Percentiles rank a stretch among this genome's conserved stretches.
phyloP scores from a whole-genome alignment of 2,329 filamentous ascomycete species.

The Cordyceps sp. region DNA sequence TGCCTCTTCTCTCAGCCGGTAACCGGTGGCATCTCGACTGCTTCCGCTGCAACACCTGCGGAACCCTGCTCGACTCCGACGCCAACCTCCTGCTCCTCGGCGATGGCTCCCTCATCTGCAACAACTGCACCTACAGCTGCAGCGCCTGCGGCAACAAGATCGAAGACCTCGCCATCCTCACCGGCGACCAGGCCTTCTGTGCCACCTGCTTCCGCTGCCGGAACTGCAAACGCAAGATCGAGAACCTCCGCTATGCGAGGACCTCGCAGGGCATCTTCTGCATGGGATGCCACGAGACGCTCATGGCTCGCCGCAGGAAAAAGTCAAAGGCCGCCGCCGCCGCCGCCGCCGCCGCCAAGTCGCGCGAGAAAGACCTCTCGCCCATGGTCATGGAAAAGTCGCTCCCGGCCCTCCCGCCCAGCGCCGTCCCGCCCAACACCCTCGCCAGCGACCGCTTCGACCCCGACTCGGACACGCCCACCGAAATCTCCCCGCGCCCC shows the following conservation, averaged over 20 bases:
- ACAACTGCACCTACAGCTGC: slow-evolving; percentile 98
- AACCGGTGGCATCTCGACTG: slow-evolving; percentile 98
- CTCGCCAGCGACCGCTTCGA: slow-evolving; percentile 45
- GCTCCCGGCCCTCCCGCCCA: slow-evolving; percentile 75
- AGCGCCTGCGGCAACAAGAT: slow-evolving; percentile 95
- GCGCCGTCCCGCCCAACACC: slow-evolving; percentile 43
- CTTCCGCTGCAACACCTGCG: slow-evolving; percentile 93
- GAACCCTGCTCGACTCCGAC: slow-evolving; percentile 91
- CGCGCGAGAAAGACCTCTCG: slow-evolving; percentile 44
- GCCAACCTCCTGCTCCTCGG: slow-evolving; percentile 93
- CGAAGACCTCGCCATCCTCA: slow-evolving; percentile 91
- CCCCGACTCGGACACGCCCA: slow-evolving; percentile 48
- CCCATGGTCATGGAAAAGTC: slow-evolving; percentile 77
- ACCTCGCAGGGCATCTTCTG: slow-evolving; percentile 98
- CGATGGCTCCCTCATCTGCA: slow-evolving; percentile 96
- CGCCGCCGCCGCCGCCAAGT: slow-evolving; percentile 38
- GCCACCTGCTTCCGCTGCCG: slow-evolving; percentile 92
- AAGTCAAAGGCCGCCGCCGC: slow-evolving; percentile 63
- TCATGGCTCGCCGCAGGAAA: slow-evolving; percentile 87
- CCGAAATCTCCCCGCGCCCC: slow-evolving; percentile 51
- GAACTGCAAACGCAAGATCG: slow-evolving; percentile 97
- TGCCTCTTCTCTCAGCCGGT: slow-evolving; percentile 43
- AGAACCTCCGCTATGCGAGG: slow-evolving; percentile 91
- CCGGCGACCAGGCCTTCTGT: slow-evolving; percentile 95
- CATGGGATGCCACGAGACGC: slow-evolving; percentile 94